Evolutionary conservation across 768 basidiomycete genomes (phyloP), one percentile per base, ranked within the genome.

Genomic region (Tulasnella sp.): DNA sequence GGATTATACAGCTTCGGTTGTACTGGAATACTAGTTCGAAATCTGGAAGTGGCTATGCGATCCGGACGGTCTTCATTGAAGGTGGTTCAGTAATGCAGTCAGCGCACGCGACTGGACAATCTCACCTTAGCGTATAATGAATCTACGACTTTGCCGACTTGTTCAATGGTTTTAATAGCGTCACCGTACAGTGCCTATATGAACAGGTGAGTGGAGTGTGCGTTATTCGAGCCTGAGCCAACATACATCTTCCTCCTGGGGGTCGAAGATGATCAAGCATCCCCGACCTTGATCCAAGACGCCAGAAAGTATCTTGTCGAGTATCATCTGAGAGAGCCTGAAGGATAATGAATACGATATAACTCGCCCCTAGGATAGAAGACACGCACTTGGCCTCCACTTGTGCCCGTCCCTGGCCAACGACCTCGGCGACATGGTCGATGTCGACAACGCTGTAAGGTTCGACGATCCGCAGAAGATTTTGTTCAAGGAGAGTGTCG

Each of bases 241-340:
- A 89, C 94, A 80, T 83, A 96, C 96, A 86, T 98, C 96, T 18
- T 91, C 91, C 83, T 94, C 93, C 0, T 91, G 91, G 85, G 95
- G 89, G 80, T 98, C 95, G 81, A 94, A 98, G n/a, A 99, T 92
- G 76, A 98, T 87, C 75, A 98, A 87, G 84, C 96, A 96, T 0
- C 96, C 96, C 3, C 95, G 90, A 40, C 96, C 96, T 85, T 99
- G 97, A 85, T 99, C 97, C n/a, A 99, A 89, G 1, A 99, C 96
- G 7, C 97, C 97, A 82, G 95, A 91, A 82, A 99, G 90, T 1
- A 97, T 91, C 83, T 97, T 97, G 87, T 98, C 97, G 50, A 98
- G 88, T 82, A 99, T 99, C 97, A 99, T 99, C 85, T 99, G 97
- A 42, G 94, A 96, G 40, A 99, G 87, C 85, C 97, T 97, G 73